These are phyloP conservation scores for Epichloe festucae DNA, from an alignment of 2,329 filamentous ascomycete genomes.

Conservation along the genomic window DNA sequence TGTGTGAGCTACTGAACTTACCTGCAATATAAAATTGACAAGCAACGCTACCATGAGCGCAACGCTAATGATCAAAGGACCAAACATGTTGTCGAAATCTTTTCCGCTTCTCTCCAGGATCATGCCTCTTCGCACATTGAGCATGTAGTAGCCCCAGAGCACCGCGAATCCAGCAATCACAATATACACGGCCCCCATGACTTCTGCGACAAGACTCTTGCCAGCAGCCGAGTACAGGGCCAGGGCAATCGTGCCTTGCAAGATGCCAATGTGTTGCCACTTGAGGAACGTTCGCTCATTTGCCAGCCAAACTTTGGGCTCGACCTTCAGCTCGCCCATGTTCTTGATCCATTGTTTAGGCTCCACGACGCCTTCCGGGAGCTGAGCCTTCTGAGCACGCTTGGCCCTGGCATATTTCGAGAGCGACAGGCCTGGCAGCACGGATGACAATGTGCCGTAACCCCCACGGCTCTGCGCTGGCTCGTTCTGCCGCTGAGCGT, in stretches of 20 bases:
- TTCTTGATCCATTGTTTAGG: slow-evolving; percentile 90
- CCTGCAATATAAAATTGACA: slow-evolving; percentile 82
- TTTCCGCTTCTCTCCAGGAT: slow-evolving; percentile 78
- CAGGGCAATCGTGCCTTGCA: slow-evolving; percentile 73
- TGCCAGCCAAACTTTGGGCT: slow-evolving; percentile 96
- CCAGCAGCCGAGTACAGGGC: slow-evolving; percentile 83
- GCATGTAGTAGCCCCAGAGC: slow-evolving; percentile 77
- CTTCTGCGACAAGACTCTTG: slow-evolving; percentile 60
- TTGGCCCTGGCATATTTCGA: slow-evolving; percentile 57
- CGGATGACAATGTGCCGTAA: slow-evolving; percentile 50
- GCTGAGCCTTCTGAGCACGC: slow-evolving; percentile 35
- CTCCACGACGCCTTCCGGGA: slow-evolving; percentile 81
- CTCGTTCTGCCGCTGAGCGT: slow-evolving; percentile 22
- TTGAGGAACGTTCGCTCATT: slow-evolving; percentile 98
- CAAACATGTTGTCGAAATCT: slow-evolving; percentile 82
- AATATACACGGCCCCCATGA: slow-evolving; percentile 74
- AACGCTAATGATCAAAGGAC: slow-evolving; percentile 70
- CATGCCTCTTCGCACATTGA: slow-evolving; percentile 60
- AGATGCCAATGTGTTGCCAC: slow-evolving; percentile 89
- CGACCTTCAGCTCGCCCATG: slow-evolving; percentile 77
- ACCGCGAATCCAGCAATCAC: slow-evolving; percentile 71
- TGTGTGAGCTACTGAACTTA: slow-evolving; percentile 24
- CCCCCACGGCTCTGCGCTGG: slow-evolving; percentile 17
- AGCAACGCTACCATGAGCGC: slow-evolving; percentile 67
- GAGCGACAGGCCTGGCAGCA: slow-evolving; percentile 73